Evolutionary conservation across 768 basidiomycete genomes (phyloP).

Genomic region (Agrocybe praecox): DNA sequence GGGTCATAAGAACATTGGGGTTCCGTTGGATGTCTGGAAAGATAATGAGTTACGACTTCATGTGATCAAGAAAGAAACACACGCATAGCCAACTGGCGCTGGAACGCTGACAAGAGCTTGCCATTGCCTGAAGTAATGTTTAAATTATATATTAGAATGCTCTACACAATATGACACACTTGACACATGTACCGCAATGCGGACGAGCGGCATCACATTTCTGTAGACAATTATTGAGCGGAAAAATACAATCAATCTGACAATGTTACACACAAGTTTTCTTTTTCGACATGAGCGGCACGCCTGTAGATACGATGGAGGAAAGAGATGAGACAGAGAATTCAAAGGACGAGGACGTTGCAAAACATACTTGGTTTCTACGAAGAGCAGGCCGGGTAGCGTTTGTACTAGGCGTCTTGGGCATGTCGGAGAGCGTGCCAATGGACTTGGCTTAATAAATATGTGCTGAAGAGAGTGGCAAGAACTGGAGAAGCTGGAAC

Average conservation of each 20-base stretch:
- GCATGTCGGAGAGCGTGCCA: constrained; percentile 50
- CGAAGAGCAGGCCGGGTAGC: constrained; percentile 67
- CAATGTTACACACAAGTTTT: constrained; percentile 63
- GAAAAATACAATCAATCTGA: background rate
- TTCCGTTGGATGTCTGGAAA: constrained; percentile 74
- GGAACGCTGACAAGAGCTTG: constrained; percentile 81
- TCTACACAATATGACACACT: constrained; percentile 46
- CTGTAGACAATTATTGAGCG: constrained; percentile 36
- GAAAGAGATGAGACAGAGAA: constrained; percentile 2
- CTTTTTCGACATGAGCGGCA: constrained; percentile 83
- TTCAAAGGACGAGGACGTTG: background rate
- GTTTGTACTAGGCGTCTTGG: constrained; percentile 55
- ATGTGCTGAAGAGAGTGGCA: no score
- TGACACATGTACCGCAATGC: constrained; percentile 83
- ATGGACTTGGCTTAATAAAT: no score
- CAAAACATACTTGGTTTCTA: constrained; percentile 66
- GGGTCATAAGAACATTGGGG: constrained; percentile 88
- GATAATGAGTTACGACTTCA: background rate
- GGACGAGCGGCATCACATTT: constrained; percentile 90
- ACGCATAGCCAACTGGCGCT: constrained; percentile 86
- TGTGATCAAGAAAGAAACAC: constrained; percentile 30
- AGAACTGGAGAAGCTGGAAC: no score
- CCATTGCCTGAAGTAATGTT: constrained; percentile 60
- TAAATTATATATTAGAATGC: background rate
- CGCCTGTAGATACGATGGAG: constrained; percentile 44